These are phyloP conservation scores for Fusarium sp. DNA, from an alignment of 2,329 filamentous ascomycete genomes.

Conservation along the genomic window DNA sequence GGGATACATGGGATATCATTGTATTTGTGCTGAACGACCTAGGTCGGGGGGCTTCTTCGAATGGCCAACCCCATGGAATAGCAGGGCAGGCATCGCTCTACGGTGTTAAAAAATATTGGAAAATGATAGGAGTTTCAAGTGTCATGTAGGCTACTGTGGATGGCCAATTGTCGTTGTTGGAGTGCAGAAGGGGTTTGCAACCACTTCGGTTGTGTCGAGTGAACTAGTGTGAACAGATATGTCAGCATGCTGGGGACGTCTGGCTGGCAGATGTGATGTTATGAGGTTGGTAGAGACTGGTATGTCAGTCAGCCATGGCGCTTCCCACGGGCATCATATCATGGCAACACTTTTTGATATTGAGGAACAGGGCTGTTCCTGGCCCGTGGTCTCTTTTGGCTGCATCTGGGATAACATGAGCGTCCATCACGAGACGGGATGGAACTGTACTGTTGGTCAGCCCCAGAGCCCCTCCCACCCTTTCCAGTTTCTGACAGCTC, in stretches of 20 bases:
- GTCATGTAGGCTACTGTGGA: not conserved
- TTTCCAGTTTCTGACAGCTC: conserved; percentile 33
- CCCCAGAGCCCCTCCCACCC: conserved; percentile 10
- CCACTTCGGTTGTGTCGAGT: not conserved
- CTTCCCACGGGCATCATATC: not conserved
- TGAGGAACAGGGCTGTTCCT: conserved; percentile 22
- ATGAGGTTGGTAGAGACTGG: not conserved
- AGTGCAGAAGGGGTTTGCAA: not conserved
- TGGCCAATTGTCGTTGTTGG: not conserved
- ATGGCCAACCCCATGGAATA: not conserved
- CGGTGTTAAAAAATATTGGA: conserved; percentile 7
- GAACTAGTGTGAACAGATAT: not conserved
- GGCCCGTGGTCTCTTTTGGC: conserved; percentile 7
- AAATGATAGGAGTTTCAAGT: not conserved
- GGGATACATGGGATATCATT: not conserved
- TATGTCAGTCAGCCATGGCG: conserved; percentile 1
- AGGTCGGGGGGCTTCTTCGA: not conserved
- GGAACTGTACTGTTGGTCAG: not conserved
- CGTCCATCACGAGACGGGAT: conserved; percentile 6
- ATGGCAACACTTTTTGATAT: conserved; percentile 1
- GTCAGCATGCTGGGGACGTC: not conserved
- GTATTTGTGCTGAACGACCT: not conserved
- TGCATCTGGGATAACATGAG: conserved; percentile 19
- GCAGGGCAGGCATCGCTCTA: not conserved
- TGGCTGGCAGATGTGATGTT: not conserved